Percentiles rank a stretch among this genome's conserved stretches.
Conservation (phyloP, 495 filamentous ascomycete genomes). For the Lasiosphaeria hispida region DNA sequence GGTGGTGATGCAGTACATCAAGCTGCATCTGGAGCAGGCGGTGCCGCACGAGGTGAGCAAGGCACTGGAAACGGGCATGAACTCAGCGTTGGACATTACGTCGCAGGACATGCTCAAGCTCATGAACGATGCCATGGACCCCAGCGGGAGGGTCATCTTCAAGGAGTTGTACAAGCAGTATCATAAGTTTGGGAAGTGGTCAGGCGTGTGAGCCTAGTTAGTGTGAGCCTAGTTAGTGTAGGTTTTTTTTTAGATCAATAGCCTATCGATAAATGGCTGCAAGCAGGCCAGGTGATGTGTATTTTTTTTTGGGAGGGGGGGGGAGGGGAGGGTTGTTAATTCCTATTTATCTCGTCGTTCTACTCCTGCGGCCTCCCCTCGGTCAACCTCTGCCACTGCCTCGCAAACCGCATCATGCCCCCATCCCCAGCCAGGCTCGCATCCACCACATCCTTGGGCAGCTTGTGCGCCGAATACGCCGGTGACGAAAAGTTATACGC, state of each 20-base stretch:
- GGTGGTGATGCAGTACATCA: constrained; percentile 68
- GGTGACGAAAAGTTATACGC: constrained; percentile 80
- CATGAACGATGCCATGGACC: constrained; percentile 68
- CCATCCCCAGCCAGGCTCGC: constrained; percentile 72
- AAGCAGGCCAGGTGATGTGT: not conserved
- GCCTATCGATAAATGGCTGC: not conserved
- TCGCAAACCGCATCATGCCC: constrained; percentile 80
- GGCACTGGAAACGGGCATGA: constrained; percentile 68
- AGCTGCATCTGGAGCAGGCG: constrained; percentile 56
- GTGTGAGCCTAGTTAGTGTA: not conserved
- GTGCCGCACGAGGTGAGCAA: constrained; percentile 58
- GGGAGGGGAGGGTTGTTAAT: too few relatives aligned
- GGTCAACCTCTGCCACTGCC: constrained; percentile 75
- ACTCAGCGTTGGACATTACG: constrained; percentile 68
- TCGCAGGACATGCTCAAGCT: constrained; percentile 58
- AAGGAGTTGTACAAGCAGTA: constrained; percentile 70
- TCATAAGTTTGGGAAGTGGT: constrained; percentile 68
- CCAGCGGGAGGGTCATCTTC: constrained; percentile 65
- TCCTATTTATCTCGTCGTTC: not conserved
- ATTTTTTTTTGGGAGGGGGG: not conserved
- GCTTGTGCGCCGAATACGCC: constrained; percentile 92
- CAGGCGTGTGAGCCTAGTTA: constrained; percentile 41
- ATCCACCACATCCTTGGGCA: constrained; percentile 93
- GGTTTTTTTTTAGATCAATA: not conserved
- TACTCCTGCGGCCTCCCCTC: constrained; percentile 16